Evolutionary conservation across 805 yeast species (phyloP), one percentile per base, ranked within the genome.

Genomic region (Zygoascus bituminiphila): DNA sequence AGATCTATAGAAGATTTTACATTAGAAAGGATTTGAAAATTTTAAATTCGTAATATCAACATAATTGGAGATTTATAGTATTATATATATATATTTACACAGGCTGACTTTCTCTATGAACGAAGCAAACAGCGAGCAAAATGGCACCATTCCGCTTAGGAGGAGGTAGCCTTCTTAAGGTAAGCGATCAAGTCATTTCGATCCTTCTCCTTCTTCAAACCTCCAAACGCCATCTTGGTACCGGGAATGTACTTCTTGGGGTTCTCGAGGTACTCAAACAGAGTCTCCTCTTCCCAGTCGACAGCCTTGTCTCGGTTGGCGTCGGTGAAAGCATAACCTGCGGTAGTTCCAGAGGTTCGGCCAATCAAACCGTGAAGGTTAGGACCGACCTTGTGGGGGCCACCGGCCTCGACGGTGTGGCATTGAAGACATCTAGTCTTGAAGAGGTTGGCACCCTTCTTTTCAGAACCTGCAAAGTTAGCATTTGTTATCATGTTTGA

Each of bases 231-330:
- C 98, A 93, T 93, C 85, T 93, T 93, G 78, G 98, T 93, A 73
- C 98, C 98, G 70, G 98, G 98, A 62, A 93, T 88, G 79, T 88
- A 93, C 78, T 93, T 93, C 94, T 93, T 93, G 77, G 98, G 98
- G 86, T 93, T 93, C 75, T 85, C 95, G 73, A 93, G 81, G 84
- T 93, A 93, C 72, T 86, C 95, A 62, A 84, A 78, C 84, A 93
- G 79, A 71, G 88, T 79, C 69, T 88, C 88, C 66, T 81, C 88
- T 59, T 66, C 62, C 98, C 98, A 93, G 52, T 62, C 62, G 55
- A 93, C 95, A 67, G 88, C 94, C 76, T 88, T 88, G 77, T 83
- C 84, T 81, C 87, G 86, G 87, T 91, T 91, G 69, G 98, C 98
- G 61, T 93, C 98, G 51, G 98, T 88, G 82, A 87, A 93, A 46